Percentiles rank a stretch among this genome's conserved stretches.
Evolutionary conservation across 2,329 filamentous ascomycete species (phyloP).

Genomic region (Xylaria hypoxylon): DNA sequence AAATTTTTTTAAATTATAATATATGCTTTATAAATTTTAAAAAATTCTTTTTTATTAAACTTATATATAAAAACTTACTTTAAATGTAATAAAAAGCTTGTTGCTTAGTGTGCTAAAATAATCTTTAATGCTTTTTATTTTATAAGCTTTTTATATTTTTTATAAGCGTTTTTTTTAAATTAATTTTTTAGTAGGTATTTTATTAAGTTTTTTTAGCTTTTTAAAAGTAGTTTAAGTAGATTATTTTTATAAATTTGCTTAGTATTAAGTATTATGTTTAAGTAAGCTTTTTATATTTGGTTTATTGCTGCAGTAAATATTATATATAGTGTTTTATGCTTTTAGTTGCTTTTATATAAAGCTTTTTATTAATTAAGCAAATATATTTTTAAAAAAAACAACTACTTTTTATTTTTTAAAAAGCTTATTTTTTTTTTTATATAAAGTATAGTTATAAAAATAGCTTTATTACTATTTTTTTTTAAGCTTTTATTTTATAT

Average conservation of each 20-base stretch:
- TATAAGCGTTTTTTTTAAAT: background rate
- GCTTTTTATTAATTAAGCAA: slow-evolving; percentile 5
- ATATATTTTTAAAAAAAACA: background rate
- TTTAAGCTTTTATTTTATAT: background rate
- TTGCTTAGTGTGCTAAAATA: background rate
- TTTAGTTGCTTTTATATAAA: slow-evolving; percentile 1
- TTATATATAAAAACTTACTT: slow-evolving; percentile 16
- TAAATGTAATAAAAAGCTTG: background rate
- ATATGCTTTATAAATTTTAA: background rate
- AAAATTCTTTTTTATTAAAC: slow-evolving; percentile 3
- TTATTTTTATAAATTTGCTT: background rate
- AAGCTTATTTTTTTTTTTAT: background rate
- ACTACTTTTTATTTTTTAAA: slow-evolving; percentile 1
- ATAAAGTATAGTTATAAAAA: slow-evolving; percentile 3
- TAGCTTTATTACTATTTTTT: background rate
- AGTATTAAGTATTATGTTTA: background rate
- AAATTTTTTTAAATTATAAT: slow-evolving; percentile 1
- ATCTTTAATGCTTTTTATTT: background rate
- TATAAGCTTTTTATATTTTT: background rate
- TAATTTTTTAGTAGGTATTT: background rate
- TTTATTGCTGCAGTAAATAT: slow-evolving; percentile 5
- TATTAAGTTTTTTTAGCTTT: background rate
- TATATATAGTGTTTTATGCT: slow-evolving; percentile 3
- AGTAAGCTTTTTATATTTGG: background rate
- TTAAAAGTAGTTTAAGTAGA: background rate